Evolutionary conservation across 2,329 filamentous ascomycete genomes (phyloP), one percentile per base, ranked within the genome.

Genomic region (Cytospora mali): DNA sequence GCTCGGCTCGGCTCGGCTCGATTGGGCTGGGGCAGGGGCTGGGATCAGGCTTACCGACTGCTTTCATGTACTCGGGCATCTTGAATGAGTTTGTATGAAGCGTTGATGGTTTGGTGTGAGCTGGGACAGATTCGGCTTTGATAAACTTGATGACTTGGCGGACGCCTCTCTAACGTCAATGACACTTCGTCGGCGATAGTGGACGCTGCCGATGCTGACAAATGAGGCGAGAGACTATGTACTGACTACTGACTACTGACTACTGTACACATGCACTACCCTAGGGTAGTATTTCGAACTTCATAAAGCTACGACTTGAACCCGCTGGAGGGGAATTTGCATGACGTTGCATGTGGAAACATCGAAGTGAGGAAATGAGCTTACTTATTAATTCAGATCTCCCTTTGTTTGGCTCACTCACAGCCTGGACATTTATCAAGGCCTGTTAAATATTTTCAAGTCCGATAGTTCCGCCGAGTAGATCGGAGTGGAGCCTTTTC

Each of bases 61-160:
- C 79, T 70, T 73, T 80, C 76, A 80, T 80, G 52, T 69, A 67
- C 23, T 69, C 58, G 11, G 70, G 52, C 71, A 73, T 70, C 1
- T 59, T 62, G 55, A 27, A 5, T 60, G 3, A 28, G 7, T 25
- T 21, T 60, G n/a, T 18, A 21, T 23, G 27, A 9, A 11, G n/a
- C n/a, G 9, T 10, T 46, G 42, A 23, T 21, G n/a, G 11, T 46
- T 13, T 46, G n/a, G 4, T 23, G 2, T 46, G 42, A 46, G 42
- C 23, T 27, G 11, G 39, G 42, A 46, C 29, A 13, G 7, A n/a
- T 10, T 18, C 13, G 10, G 16, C 13, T 21, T 9, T 27, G 35
- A 6, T 21, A 3, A 27, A 23, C n/a, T n/a, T n/a, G n/a, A 5
- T 53, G 16, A 9, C 10, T 5, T 33, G 35, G 5, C 28, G 35